These are phyloP conservation scores for Paecilomyces sp. DNA, from an alignment of 2,329 filamentous ascomycete species.

Conservation along the genomic window DNA sequence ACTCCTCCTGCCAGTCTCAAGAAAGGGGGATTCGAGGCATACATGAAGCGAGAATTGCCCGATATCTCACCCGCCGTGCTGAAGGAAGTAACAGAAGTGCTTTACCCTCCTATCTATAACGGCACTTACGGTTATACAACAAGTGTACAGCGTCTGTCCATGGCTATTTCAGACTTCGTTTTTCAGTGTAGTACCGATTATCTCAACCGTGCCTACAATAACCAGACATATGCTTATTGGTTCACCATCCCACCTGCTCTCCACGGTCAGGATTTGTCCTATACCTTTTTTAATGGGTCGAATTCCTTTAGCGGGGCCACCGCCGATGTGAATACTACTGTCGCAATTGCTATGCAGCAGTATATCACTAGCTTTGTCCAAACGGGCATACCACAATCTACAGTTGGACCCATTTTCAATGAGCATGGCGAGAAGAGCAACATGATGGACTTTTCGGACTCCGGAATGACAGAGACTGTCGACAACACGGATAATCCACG, in stretches of 20 bases:
- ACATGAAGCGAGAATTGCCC: slow-evolving; percentile 16
- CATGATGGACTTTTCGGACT: slow-evolving; percentile 38
- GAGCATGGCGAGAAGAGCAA: slow-evolving; percentile 39
- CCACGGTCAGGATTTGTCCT: slow-evolving; percentile 46
- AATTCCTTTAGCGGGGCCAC: not conserved
- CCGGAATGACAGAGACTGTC: slow-evolving; percentile 31
- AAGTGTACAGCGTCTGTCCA: slow-evolving; percentile 34
- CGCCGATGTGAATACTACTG: slow-evolving; percentile 16
- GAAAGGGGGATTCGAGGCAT: slow-evolving; percentile 12
- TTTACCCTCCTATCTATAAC: slow-evolving; percentile 47
- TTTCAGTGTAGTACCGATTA: slow-evolving; percentile 50
- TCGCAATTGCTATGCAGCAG: slow-evolving; percentile 29
- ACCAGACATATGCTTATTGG: slow-evolving; percentile 46
- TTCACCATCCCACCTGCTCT: slow-evolving; percentile 48
- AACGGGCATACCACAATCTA: slow-evolving; percentile 26
- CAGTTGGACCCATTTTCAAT: slow-evolving; percentile 35
- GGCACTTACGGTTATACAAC: slow-evolving; percentile 42
- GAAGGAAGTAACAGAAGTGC: slow-evolving; percentile 37
- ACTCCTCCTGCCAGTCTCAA: slow-evolving; percentile 25
- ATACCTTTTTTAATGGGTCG: slow-evolving; percentile 45
- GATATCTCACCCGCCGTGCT: slow-evolving; percentile 18
- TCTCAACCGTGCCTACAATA: slow-evolving; percentile 43
- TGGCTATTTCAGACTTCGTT: slow-evolving; percentile 36
- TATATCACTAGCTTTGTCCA: slow-evolving; percentile 31
- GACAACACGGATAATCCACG: slow-evolving; percentile 43